Percentiles rank a stretch among this genome's conserved stretches.
These are phyloP conservation scores for Endothia cerciana DNA, from an alignment of 2,329 filamentous ascomycete species.

Conservation along the genomic window DNA sequence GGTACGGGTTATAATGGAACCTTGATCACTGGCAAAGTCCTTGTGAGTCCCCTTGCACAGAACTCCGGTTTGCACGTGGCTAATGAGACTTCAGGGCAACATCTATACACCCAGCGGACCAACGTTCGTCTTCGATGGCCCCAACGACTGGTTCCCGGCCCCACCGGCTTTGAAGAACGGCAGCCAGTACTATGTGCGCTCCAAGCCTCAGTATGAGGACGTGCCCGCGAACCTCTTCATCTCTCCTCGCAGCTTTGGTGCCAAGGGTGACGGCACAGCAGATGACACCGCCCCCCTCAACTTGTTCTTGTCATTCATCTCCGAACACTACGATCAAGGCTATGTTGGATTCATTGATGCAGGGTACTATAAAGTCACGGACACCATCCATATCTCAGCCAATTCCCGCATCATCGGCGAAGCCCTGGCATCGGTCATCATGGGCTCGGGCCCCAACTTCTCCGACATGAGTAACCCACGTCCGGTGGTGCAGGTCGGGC, in stretches of 20 bases:
- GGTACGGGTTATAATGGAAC: slow-evolving; percentile 1
- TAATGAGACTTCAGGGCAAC: slow-evolving; percentile 57
- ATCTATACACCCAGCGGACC: slow-evolving; percentile 58
- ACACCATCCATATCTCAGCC: slow-evolving; percentile 54
- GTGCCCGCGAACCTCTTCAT: slow-evolving; percentile 58
- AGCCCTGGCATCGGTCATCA: slow-evolving; percentile 52
- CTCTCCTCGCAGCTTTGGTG: slow-evolving; percentile 64
- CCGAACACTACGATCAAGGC: slow-evolving; percentile 45
- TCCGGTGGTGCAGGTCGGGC: slow-evolving; percentile 65
- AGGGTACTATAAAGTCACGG: slow-evolving; percentile 64
- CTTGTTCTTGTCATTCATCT: slow-evolving; percentile 36
- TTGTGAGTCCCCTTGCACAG: not conserved
- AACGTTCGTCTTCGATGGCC: slow-evolving; percentile 51
- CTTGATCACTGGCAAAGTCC: slow-evolving; percentile 18
- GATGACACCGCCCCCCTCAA: slow-evolving; percentile 58
- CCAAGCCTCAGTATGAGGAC: slow-evolving; percentile 69
- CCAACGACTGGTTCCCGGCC: slow-evolving; percentile 50
- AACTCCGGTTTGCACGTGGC: not conserved
- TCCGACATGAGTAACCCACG: slow-evolving; percentile 61
- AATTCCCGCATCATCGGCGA: slow-evolving; percentile 64
- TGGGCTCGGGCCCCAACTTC: slow-evolving; percentile 61
- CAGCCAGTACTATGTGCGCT: slow-evolving; percentile 50
- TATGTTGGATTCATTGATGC: slow-evolving; percentile 65
- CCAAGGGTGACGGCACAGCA: slow-evolving; percentile 69
- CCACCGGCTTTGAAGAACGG: slow-evolving; percentile 59